Conservation (phyloP, 176 grass and related monocot genomes). For the Oryza officinalis region DNA sequence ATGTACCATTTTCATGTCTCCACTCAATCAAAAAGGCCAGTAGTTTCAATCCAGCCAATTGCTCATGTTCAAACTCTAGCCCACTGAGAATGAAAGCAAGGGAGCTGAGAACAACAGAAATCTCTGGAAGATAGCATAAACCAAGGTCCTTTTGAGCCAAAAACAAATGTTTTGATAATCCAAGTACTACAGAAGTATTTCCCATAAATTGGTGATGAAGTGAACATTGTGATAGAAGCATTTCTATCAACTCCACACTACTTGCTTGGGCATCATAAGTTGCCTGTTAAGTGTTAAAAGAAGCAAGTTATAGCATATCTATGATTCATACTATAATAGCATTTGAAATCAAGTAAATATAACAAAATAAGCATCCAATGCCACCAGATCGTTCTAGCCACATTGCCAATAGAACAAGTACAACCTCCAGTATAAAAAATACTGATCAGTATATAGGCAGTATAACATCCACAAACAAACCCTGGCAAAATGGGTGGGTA, state of each 20-base stretch:
- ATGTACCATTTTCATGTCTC: slow-evolving; percentile 74
- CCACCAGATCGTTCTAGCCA: neutral
- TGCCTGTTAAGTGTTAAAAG: slow-evolving; percentile 45
- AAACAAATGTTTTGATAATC: slow-evolving; percentile 68
- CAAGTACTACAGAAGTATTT: slow-evolving; percentile 56
- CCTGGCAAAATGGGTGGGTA: neutral
- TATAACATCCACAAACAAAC: slow-evolving; percentile 6
- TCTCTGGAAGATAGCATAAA: slow-evolving; percentile 59
- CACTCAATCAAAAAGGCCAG: slow-evolving; percentile 71
- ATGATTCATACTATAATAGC: slow-evolving; percentile 26
- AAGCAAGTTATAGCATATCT: slow-evolving; percentile 36
- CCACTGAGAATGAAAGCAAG: slow-evolving; percentile 63
- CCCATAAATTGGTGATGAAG: slow-evolving; percentile 52
- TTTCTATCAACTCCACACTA: slow-evolving; percentile 58
- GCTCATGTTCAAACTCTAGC: slow-evolving; percentile 90
- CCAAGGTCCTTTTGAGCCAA: slow-evolving; percentile 63
- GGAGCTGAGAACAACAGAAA: slow-evolving; percentile 61
- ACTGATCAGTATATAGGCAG: neutral
- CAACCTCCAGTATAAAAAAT: neutral
- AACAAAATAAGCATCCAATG: neutral
- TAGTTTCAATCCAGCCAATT: slow-evolving; percentile 75
- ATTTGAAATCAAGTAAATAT: slow-evolving; percentile 3
- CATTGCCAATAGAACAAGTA: neutral
- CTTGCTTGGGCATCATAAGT: slow-evolving; percentile 49
- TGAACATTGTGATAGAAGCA: slow-evolving; percentile 63